Percentiles rank a stretch among this genome's conserved stretches.
Evolutionary conservation across 441 rosid genomes (phyloP).

Genomic region (Geranium incanum): DNA sequence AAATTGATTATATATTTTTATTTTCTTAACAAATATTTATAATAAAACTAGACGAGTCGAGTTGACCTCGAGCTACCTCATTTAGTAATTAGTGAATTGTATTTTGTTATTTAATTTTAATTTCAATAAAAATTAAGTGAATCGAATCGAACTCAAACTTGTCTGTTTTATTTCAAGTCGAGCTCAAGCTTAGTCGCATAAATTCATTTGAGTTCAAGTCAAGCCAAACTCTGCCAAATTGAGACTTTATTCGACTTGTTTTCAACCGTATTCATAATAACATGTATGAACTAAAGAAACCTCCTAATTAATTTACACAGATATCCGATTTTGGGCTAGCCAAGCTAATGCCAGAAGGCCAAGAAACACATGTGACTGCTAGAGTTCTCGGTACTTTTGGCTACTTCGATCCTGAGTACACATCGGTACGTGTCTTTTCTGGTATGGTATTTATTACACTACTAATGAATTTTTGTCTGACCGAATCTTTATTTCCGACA

Average conservation of each 20-base stretch:
- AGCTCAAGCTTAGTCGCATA: too few species aligned
- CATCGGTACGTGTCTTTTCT: constrained; percentile 46
- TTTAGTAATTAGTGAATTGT: too few species aligned
- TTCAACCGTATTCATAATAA: not conserved
- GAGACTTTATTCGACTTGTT: too few species aligned
- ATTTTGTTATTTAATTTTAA: too few species aligned
- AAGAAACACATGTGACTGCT: constrained; percentile 68
- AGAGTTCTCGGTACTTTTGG: constrained; percentile 93
- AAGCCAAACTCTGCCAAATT: too few species aligned
- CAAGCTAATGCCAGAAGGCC: constrained; percentile 90
- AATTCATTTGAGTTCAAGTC: not conserved
- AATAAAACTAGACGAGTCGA: too few species aligned
- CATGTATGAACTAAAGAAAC: not conserved
- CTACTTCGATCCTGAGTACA: constrained; percentile 89
- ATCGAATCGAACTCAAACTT: too few species aligned
- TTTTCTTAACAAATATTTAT: too few species aligned
- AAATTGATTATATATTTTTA: too few species aligned
- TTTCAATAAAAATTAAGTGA: too few species aligned
- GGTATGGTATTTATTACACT: not conserved
- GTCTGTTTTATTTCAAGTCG: too few species aligned
- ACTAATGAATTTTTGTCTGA: not conserved
- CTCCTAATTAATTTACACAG: constrained; percentile 29
- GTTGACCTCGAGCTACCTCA: too few species aligned
- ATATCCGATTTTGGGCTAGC: constrained; percentile 95
- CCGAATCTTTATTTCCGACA: constrained; percentile 22